Evolutionary conservation across 768 basidiomycete species (phyloP).

Genomic region (Ephemerocybe angulata): DNA sequence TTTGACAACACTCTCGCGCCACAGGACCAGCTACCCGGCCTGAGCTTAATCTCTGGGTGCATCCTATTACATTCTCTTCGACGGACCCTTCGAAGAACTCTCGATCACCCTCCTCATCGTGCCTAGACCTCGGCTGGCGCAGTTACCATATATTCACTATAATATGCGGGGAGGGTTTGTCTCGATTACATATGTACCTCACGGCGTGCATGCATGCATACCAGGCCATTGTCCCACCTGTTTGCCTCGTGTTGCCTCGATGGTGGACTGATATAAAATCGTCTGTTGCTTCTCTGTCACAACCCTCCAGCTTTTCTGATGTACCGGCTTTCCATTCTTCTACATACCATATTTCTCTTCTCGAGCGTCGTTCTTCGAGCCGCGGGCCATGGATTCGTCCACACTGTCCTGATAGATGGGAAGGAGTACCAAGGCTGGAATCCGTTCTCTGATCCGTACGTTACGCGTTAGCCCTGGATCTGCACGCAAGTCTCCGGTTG

Average conservation of each 20-base stretch:
- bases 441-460: constrained; percentile 37
- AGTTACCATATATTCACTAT: no score
- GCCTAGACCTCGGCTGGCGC: no score
- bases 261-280: not conserved
- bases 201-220: not conserved
- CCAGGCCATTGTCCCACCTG: not conserved
- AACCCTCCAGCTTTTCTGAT: not conserved
- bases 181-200: not conserved
- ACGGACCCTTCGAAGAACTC: not conserved
- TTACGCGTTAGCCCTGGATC: not conserved
- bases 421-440: constrained; percentile 35
- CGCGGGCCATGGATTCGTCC: constrained; percentile 35
- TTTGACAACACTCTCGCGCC: constrained; percentile 9
- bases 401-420: constrained; percentile 26
- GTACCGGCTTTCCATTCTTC: constrained; percentile 11
- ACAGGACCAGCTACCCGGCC: constrained; percentile 2
- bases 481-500: constrained; percentile 3
- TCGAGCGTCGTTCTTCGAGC: constrained; percentile 15
- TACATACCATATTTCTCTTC: constrained; percentile 14
- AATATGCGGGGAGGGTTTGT: no score
- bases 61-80: not conserved
- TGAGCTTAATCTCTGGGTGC: not conserved
- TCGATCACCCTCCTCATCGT: no score
- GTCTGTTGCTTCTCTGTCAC: not conserved
- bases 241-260: constrained; percentile 1